A percentile compares a stretch with the other conserved stretches of the same genome.
These are phyloP conservation scores for Candida vartiovaarae DNA, from an alignment of 805 yeast species.

Conservation along the genomic window DNA sequence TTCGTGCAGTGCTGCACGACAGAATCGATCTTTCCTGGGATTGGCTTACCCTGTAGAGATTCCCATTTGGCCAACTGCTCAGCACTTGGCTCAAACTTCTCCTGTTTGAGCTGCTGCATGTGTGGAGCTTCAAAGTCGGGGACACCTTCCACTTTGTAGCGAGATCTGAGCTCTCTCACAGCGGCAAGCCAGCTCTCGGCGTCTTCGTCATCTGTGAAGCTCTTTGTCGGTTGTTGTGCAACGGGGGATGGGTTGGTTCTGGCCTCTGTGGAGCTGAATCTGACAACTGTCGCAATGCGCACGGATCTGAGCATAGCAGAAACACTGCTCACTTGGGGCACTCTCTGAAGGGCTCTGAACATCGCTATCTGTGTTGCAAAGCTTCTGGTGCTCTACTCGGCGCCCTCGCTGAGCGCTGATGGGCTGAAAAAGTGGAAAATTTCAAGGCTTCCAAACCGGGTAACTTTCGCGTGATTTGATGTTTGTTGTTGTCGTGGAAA, in stretches of 20 bases:
- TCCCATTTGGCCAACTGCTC: constrained; percentile 58
- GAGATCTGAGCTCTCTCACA: constrained; percentile 29
- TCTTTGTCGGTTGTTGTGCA: background rate
- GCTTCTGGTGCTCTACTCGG: background rate
- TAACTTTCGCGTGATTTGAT: no score
- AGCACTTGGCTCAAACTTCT: constrained; percentile 48
- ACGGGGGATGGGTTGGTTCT: background rate
- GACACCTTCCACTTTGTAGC: constrained; percentile 26
- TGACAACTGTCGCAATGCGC: background rate
- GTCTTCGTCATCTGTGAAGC: constrained; percentile 11
- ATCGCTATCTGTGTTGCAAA: constrained; percentile 1
- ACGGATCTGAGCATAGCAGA: background rate
- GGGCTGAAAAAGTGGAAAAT: background rate
- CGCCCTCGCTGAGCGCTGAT: background rate
- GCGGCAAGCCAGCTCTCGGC: constrained; percentile 41
- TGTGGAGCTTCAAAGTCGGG: constrained; percentile 25
- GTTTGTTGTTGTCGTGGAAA: no score
- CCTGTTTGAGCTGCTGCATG: constrained; percentile 18
- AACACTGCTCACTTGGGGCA: background rate
- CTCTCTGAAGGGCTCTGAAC: constrained; percentile 11
- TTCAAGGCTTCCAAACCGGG: background rate
- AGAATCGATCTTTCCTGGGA: constrained; percentile 64
- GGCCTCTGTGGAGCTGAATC: constrained; percentile 9
- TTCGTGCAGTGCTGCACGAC: constrained; percentile 72
- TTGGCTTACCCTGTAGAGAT: constrained; percentile 38